Percentiles rank a stretch among this genome's conserved stretches.
Conservation (phyloP, 805 yeast species). For the Hyphopichia homilentoma region DNA sequence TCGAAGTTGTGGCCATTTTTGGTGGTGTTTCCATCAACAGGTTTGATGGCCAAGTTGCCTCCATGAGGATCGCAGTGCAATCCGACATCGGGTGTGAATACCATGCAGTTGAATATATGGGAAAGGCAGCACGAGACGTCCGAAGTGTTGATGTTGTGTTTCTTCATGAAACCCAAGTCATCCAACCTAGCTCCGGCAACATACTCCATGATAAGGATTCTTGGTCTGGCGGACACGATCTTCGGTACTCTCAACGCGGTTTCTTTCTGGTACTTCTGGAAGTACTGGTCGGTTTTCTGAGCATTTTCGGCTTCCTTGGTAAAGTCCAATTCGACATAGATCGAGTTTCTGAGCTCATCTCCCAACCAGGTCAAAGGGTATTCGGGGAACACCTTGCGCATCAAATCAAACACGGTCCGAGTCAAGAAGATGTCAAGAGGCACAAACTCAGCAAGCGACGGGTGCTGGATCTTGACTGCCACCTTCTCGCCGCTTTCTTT, state of each 20-base stretch:
- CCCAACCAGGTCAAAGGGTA: slow-evolving; percentile 95
- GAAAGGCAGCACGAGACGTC: slow-evolving; percentile 83
- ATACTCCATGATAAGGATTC: slow-evolving; percentile 86
- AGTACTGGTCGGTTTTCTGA: slow-evolving; percentile 61
- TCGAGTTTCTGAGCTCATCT: slow-evolving; percentile 83
- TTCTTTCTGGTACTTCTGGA: slow-evolving; percentile 45
- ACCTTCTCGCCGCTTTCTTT: slow-evolving; percentile 61
- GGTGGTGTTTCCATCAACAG: slow-evolving; percentile 13
- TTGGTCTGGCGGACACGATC: slow-evolving; percentile 57
- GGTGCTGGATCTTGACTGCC: slow-evolving; percentile 95
- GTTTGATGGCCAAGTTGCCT: slow-evolving; percentile 85
- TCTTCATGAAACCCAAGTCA: slow-evolving; percentile 59
- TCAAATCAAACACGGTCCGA: slow-evolving; percentile 63
- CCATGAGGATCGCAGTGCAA: slow-evolving; percentile 99
- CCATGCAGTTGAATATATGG: slow-evolving; percentile 91
- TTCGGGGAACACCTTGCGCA: slow-evolving; percentile 83
- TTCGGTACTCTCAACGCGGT: slow-evolving; percentile 84
- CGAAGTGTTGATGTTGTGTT: slow-evolving; percentile 62
- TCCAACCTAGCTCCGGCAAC: slow-evolving; percentile 82
- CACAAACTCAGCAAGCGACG: slow-evolving; percentile 78
- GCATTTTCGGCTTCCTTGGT: slow-evolving; percentile 84
- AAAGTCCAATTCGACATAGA: slow-evolving; percentile 89
- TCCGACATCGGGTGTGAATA: slow-evolving; percentile 86
- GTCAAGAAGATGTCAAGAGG: slow-evolving; percentile 87
- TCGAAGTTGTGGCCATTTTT: slow-evolving; percentile 72